Evolutionary conservation across 805 yeast species (phyloP), one percentile per base, ranked within the genome.

Genomic region (Hanseniaspora nectarophila): DNA sequence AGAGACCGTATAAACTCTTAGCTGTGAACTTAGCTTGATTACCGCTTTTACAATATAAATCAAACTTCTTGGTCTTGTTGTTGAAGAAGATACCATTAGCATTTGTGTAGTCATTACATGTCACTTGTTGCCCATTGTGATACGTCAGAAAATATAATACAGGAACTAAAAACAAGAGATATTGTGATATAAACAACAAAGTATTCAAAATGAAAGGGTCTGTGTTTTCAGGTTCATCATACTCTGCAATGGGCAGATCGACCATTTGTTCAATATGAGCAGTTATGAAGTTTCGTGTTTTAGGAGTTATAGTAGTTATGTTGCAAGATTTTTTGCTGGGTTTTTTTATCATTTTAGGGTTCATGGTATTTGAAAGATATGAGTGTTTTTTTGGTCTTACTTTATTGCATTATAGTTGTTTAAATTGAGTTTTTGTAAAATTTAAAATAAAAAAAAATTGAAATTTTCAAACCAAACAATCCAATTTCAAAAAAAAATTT

Each of bases 21-120:
- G 38, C 20, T 2, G 45, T 31, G 32, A 33, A 42, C n/a, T 49
- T 49, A 3, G 53, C 34, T 20, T 49, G 43, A 29, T 49, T 33
- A 8, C 43, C 42, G 8, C 13, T 32, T 42, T 49, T 42, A 16
- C 53, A 49, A 20, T 28, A 42, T 24, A 42, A 42, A 12, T 42
- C 45, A 18, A 42, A 29, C 2, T 10, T 16, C 9, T 26, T 42
- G 15, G 34, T 42, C 13, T 29, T 26, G n/a, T 7, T 29, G n/a
- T 9, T 40, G 23, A 26, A 40, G 3, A 40, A 9, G 5, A 28
- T 10, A 5, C 45, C 24, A 18, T 28, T 42, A 15, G 24, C 28
- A 12, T 42, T 28, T 28, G 33, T n/a, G 15, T 26, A 37, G 16
- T 42, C 15, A 8, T 16, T 20, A 13, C 45, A 42, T 8, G 45